Base-by-base conservation (phyloP, 1,139 yeast genomes). In the Suhomyces kunorum region DNA sequence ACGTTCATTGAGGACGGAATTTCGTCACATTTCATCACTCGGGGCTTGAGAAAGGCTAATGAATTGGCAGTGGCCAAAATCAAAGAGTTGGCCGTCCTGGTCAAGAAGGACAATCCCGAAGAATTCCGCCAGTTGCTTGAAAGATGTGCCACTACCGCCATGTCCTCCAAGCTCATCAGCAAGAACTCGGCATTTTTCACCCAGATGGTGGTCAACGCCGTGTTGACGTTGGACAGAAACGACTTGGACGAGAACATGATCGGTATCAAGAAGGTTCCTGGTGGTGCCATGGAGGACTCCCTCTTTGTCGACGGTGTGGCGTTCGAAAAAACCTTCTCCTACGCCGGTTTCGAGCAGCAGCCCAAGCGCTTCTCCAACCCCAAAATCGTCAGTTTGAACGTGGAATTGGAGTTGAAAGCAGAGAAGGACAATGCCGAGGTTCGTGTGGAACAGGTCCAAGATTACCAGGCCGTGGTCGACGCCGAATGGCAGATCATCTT, bases 391-490 rank as follows among this genome's bases (percentile, higher is more conserved):
- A 81, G 83, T 54, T 74, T 92, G 56, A 92, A 94, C 60, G 92
- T 94, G 28, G 99, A 92, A 63, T 75, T 92, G 51, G 99, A 92
- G 68, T 79, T 92, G 59, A 92, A 92, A 70, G 98, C 98, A 1
- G 99, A 92, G 68, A 90, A 88, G 70, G 99, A 92, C 64, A 92
- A 92, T 61, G 99, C 99, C n/a, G 99, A 92, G 71, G 98, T 92
- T 23, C 80, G 98, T 54, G 95, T 92, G 38, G 95, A 88, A 55
- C 86, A 89, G 60, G 98, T 92, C 39, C 79, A 81, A 45, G 97
- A 92, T 55, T 92, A 94, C 66, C 98, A 92, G 68, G 90, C 86
- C 28, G 85, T 92, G 43, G 99, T 92, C 27, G 98, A 92, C 66
- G 98, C 99, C 18, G 99, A 92, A 66, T 92, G 98, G 98, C 82